Evolutionary conservation across 768 basidiomycete genomes (phyloP).

Genomic region (Phlegmacium glaucopus): DNA sequence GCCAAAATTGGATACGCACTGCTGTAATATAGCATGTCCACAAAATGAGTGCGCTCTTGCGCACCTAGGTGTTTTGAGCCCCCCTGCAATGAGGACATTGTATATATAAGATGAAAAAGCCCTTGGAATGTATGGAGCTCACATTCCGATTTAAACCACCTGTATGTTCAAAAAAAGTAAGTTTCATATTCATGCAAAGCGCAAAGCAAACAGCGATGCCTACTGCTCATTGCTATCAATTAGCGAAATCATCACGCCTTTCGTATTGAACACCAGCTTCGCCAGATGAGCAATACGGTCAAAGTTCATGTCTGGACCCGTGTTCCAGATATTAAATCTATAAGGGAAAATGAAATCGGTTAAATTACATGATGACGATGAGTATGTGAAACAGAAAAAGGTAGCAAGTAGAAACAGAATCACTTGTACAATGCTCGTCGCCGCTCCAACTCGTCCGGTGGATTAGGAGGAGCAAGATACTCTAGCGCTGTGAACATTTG

Average conservation of each 20-base stretch:
- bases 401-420: slow-evolving; percentile 15
- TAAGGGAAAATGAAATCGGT: not conserved
- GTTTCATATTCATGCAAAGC: not conserved
- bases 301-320: slow-evolving; percentile 83
- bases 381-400: not conserved
- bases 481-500: slow-evolving; percentile 61
- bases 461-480: slow-evolving; percentile 78
- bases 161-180: slow-evolving; percentile 20
- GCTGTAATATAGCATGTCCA: slow-evolving; percentile 78
- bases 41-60: slow-evolving; percentile 72
- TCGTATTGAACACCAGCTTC: slow-evolving; percentile 89
- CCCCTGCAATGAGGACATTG: slow-evolving; percentile 33
- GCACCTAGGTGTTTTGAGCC: slow-evolving; percentile 35
- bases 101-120: not conserved
- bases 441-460: slow-evolving; percentile 81
- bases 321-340: slow-evolving; percentile 89
- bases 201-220: slow-evolving; percentile 23
- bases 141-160: slow-evolving; percentile 93
- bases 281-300: slow-evolving; percentile 92
- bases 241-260: slow-evolving; percentile 77
- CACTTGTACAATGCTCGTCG: slow-evolving; percentile 84
- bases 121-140: slow-evolving; percentile 19
- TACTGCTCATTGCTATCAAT: slow-evolving; percentile 85
- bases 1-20: slow-evolving; percentile 37
- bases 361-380: slow-evolving; percentile 1